Evolutionary conservation across 805 yeast genomes (phyloP), one percentile per base, ranked within the genome.

Genomic region (Jamesozyma spencerorum): DNA sequence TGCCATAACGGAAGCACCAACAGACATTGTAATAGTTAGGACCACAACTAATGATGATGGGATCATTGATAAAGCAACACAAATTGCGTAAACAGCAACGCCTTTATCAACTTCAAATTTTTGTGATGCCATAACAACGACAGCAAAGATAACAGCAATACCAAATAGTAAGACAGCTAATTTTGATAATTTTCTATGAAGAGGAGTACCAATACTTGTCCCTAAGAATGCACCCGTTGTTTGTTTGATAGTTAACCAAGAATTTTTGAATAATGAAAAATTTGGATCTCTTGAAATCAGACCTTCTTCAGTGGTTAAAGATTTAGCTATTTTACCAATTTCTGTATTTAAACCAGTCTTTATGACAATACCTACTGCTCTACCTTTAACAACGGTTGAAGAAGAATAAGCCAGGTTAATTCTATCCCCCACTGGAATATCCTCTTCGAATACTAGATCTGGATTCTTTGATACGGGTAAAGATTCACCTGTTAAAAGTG

Each of bases 31-130:
- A 19, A 92, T 97, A 5, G 98, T 90, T 39, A 92, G 95, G 55
- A 92, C 94, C 48, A 92, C 94, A 1, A 97, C 98, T 50, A 92
- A 72, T 33, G 98, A 97, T 59, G 94, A 97, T 2, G 99, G 98
- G 52, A 92, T 92, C 34, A 97, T 97, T 35, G 98, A 97, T 18
- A 92, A 95, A 2, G 98, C 99, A 36, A 83, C 88, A 64, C 94
- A 85, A 53, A 86, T 80, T 19, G 95, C 95, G 56, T 85, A 85
- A 37, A 85, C 78, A 12, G 94, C 94, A 29, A 85, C 92, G 50
- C 85, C 86, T 42, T 70, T 74, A 48, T 75, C 78, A n/a, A 85
- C 94, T 11, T 65, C 53, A 60, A 85, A 78, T 45, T 72, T 72
- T 62, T 85, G 94, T 8, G 92, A 76, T 2, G 79, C 94, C 94